Percentiles rank a stretch among this genome's conserved stretches.
Conservation (phyloP, 805 yeast species). For the Hemisphaericaspora nanyangensis region DNA sequence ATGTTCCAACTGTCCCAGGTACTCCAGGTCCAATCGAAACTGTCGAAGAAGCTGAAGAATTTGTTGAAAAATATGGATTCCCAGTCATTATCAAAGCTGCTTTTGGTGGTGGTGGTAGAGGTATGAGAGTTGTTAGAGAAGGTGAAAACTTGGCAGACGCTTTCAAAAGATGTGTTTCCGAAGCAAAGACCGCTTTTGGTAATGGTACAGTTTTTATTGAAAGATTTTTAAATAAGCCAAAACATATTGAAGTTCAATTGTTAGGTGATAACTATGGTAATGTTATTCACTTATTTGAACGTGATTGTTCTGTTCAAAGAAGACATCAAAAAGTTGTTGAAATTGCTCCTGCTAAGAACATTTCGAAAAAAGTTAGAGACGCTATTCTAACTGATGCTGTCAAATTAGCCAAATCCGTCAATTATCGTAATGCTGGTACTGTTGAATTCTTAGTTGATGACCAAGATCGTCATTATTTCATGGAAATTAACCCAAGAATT, state of each 20-base stretch:
- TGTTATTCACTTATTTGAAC: conserved; percentile 91
- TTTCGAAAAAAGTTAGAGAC: conserved; percentile 79
- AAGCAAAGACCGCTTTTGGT: conserved; percentile 94
- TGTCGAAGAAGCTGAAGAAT: conserved; percentile 71
- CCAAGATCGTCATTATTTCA: conserved; percentile 93
- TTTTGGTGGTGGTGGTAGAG: conserved; percentile 99
- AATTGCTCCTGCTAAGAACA: conserved; percentile 93
- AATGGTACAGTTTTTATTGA: conserved; percentile 98
- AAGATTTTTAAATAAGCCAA: conserved; percentile 90
- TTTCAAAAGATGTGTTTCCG: conserved; percentile 87
- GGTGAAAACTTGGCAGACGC: conserved; percentile 93
- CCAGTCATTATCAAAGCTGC: conserved; percentile 99
- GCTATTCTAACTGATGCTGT: conserved; percentile 95
- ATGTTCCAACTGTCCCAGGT: conserved; percentile 96
- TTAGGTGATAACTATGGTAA: conserved; percentile 93
- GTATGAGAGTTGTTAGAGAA: conserved; percentile 98
- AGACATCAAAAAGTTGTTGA: conserved; percentile 99
- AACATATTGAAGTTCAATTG: conserved; percentile 96
- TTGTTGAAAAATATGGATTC: conserved; percentile 81
- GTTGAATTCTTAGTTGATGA: conserved; percentile 94
- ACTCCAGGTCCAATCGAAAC: conserved; percentile 93
- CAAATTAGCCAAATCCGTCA: conserved; percentile 79
- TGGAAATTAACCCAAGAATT: conserved; percentile 95
- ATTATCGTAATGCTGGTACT: conserved; percentile 96
- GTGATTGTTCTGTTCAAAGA: conserved; percentile 99